These are phyloP conservation scores for Glycine latifolia DNA, from an alignment of 306 rosid genomes.

Conservation along the genomic window DNA sequence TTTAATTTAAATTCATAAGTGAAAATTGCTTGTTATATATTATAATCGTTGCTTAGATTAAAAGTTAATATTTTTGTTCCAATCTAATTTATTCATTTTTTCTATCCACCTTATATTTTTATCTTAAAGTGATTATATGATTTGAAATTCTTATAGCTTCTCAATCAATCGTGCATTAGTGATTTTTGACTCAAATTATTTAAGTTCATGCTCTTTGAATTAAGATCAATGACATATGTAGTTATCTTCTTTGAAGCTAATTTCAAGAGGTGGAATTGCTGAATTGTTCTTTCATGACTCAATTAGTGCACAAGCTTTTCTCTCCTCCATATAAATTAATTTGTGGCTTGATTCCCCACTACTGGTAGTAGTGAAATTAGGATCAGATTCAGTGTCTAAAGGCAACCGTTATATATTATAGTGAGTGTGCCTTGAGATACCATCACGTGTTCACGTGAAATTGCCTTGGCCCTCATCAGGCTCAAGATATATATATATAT, in stretches of 20 bases:
- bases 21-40: too few relatives aligned
- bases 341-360: conserved; percentile 3
- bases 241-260: neutral
- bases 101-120: too few relatives aligned
- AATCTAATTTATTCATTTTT: too few relatives aligned
- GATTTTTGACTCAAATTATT: too few relatives aligned
- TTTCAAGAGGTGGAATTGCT: neutral
- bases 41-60: too few relatives aligned
- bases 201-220: too few relatives aligned
- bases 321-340: neutral
- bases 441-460: conserved; percentile 27
- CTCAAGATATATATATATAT: neutral
- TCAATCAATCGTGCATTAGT: too few relatives aligned
- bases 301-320: neutral
- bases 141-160: too few relatives aligned
- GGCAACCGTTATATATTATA: neutral
- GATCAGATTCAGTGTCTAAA: conserved; percentile 24
- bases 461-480: neutral
- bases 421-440: conserved; percentile 4
- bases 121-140: too few relatives aligned
- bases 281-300: neutral
- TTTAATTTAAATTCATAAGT: too few relatives aligned
- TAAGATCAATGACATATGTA: too few relatives aligned
- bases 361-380: conserved; percentile 6
- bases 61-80: too few relatives aligned